A percentile compares a stretch with the other conserved stretches of the same genome.
These are phyloP conservation scores for Penicillium ucsense DNA, from an alignment of 495 filamentous ascomycete genomes.

Conservation along the genomic window DNA sequence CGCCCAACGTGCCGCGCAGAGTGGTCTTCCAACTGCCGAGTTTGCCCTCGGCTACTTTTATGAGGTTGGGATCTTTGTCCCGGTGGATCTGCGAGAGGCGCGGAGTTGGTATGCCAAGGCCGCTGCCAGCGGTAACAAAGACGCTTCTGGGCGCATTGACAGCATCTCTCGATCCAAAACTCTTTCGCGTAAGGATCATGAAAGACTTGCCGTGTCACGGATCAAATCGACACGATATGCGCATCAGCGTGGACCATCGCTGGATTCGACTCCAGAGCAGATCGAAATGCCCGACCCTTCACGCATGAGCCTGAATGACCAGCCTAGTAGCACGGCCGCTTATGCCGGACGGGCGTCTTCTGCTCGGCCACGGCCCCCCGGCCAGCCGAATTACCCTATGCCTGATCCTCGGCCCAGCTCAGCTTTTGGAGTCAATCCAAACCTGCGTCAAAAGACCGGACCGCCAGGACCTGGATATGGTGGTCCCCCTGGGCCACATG, in stretches of 20 bases:
- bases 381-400: slow-evolving; percentile 49
- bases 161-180: slow-evolving; percentile 79
- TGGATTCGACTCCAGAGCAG: slow-evolving; percentile 45
- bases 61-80: slow-evolving; percentile 87
- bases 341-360: slow-evolving; percentile 31
- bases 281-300: slow-evolving; percentile 67
- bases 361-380: slow-evolving; percentile 45
- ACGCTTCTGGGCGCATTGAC: slow-evolving; percentile 72
- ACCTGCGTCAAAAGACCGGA: slow-evolving; percentile 34
- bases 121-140: slow-evolving; percentile 83
- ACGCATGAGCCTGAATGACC: slow-evolving; percentile 32
- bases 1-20: slow-evolving; percentile 72
- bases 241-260: slow-evolving; percentile 51
- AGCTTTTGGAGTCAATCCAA: slow-evolving; percentile 55
- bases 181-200: slow-evolving; percentile 82
- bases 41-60: slow-evolving; percentile 97
- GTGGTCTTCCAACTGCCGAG: slow-evolving; percentile 78
- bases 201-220: slow-evolving; percentile 76
- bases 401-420: slow-evolving; percentile 49
- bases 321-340: slow-evolving; percentile 29
- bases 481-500: slow-evolving; percentile 18
- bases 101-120: slow-evolving; percentile 86
- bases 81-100: slow-evolving; percentile 72
- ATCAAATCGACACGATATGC: slow-evolving; percentile 85
- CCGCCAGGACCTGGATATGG: slow-evolving; percentile 17